Conservation (phyloP, 2,329 filamentous ascomycete species). For the Ascochyta clinopodiicola region DNA sequence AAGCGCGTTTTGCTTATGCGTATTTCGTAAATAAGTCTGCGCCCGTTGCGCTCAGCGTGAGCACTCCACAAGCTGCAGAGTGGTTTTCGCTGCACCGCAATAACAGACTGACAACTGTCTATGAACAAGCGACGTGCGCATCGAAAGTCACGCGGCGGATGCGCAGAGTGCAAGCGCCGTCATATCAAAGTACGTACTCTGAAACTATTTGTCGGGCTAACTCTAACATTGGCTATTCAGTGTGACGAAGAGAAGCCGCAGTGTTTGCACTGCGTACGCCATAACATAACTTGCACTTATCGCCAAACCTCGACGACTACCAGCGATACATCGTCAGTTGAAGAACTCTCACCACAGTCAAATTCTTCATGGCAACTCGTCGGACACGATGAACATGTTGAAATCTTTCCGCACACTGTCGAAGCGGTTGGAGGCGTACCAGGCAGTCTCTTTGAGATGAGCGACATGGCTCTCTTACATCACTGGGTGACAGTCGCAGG, state of each 20-base stretch:
- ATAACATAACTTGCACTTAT: slow-evolving; percentile 16
- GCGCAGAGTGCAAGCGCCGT: slow-evolving; percentile 22
- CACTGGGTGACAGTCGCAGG: slow-evolving; percentile 28
- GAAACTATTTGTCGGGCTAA: no score
- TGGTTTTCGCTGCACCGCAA: not conserved
- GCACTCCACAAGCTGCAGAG: not conserved
- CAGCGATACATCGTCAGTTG: not conserved
- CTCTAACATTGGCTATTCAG: slow-evolving; percentile 1
- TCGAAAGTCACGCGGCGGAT: slow-evolving; percentile 23
- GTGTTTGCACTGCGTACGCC: slow-evolving; percentile 22
- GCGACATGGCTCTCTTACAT: slow-evolving; percentile 26
- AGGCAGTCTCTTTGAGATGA: slow-evolving; percentile 12
- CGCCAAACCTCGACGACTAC: not conserved
- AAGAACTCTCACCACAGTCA: slow-evolving; percentile 2
- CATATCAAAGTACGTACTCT: slow-evolving; percentile 17
- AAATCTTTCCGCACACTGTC: not conserved
- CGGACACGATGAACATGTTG: not conserved
- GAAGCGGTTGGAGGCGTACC: not conserved
- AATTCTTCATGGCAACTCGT: slow-evolving; percentile 1
- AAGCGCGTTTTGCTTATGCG: not conserved
- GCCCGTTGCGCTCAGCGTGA: not conserved
- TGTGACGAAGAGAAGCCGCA: slow-evolving; percentile 24
- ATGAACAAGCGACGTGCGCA: slow-evolving; percentile 19
- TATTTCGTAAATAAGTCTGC: not conserved
- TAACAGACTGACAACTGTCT: not conserved